phyloP scores from a whole-genome alignment of 129 eudicot species.

The Deinandra increscens region DNA sequence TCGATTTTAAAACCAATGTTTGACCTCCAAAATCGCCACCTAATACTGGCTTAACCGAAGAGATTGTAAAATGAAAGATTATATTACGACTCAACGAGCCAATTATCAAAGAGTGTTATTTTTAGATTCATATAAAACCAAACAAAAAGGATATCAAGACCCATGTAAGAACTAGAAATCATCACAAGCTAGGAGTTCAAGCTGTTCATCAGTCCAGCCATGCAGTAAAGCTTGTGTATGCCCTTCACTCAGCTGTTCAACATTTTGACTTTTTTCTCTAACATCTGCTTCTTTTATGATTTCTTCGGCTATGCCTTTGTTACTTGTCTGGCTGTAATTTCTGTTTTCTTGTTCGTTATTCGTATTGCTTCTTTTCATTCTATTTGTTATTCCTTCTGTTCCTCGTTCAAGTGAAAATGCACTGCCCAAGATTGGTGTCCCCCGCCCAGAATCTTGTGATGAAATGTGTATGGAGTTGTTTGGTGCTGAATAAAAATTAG shows the following conservation, averaged over 20 bases:
- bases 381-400: slow-evolving; percentile 17
- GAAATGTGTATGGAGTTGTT: background rate
- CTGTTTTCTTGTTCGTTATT: slow-evolving; percentile 17
- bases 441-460: slow-evolving; percentile 26
- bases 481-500: background rate
- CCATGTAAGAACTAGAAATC: background rate
- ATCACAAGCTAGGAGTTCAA: background rate
- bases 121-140: background rate
- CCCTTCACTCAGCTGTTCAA: background rate
- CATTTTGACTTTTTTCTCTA: slow-evolving; percentile 16
- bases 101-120: background rate
- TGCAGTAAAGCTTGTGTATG: background rate
- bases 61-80: too few species aligned
- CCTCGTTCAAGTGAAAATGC: slow-evolving; percentile 27
- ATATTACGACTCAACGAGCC: background rate
- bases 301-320: slow-evolving; percentile 22
- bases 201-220: slow-evolving; percentile 10
- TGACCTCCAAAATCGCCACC: too few species aligned
- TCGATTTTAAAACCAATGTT: too few species aligned
- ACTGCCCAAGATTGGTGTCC: slow-evolving; percentile 16
- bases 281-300: slow-evolving; percentile 20
- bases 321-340: slow-evolving; percentile 22
- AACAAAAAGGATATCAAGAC: background rate
- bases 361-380: slow-evolving; percentile 6
- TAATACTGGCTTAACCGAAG: too few species aligned